Conservation (phyloP, 1,284 basidiomycete genomes). For the Trichosporon asahii region DNA sequence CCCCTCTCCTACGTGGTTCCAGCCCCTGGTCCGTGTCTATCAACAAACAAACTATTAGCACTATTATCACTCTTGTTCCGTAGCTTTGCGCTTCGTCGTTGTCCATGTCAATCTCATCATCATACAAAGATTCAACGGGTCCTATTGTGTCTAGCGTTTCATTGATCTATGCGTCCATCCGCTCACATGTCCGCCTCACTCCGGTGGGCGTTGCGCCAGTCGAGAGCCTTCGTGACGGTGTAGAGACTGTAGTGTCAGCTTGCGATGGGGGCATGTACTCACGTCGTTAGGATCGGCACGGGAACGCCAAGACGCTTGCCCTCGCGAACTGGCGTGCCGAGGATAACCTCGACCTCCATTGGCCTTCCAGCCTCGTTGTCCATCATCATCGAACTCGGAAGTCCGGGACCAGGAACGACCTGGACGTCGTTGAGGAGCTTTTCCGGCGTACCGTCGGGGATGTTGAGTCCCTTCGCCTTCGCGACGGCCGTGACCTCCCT, state of each 20-base stretch:
- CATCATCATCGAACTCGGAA: conserved; percentile 50
- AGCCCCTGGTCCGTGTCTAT: neutral
- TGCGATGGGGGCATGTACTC: conserved; percentile 24
- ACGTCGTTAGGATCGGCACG: conserved; percentile 48
- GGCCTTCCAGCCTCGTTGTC: conserved; percentile 45
- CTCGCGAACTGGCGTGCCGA: conserved; percentile 50
- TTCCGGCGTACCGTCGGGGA: conserved; percentile 45
- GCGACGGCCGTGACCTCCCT: conserved; percentile 49
- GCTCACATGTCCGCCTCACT: conserved; percentile 26
- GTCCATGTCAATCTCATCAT: conserved; percentile 9
- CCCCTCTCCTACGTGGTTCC: neutral
- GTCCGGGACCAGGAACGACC: conserved; percentile 37
- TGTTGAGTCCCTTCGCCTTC: conserved; percentile 47
- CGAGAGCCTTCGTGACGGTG: conserved; percentile 46
- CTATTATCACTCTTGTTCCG: conserved; percentile 8
- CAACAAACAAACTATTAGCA: neutral
- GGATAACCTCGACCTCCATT: conserved; percentile 47
- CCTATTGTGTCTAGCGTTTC: neutral
- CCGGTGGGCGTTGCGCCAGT: conserved; percentile 43
- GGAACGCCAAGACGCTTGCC: conserved; percentile 49
- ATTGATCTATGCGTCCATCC: neutral
- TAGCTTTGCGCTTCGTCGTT: conserved; percentile 8
- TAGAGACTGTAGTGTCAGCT: conserved; percentile 35
- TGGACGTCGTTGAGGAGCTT: conserved; percentile 46
- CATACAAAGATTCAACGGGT: neutral